Conservation (phyloP, 2,329 filamentous ascomycete species). For the Juglanconis oblonga region DNA sequence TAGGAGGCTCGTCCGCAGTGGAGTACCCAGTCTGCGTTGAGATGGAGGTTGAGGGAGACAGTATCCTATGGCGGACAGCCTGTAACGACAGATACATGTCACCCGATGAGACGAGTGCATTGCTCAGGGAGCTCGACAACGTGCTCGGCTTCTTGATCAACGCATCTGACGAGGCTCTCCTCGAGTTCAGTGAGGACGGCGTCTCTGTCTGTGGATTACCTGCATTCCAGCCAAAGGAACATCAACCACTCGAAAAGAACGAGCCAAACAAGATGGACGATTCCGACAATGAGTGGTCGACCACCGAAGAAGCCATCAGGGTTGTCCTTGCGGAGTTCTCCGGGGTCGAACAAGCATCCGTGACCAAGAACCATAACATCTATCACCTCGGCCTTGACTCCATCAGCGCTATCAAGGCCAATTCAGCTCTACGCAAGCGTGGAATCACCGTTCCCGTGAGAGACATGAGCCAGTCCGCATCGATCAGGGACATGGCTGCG, state of each 20-base stretch:
- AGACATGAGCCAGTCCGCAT: constrained; percentile 66
- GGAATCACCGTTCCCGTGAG: constrained; percentile 65
- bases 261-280: constrained; percentile 7
- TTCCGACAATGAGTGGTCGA: constrained; percentile 30
- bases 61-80: constrained; percentile 69
- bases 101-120: constrained; percentile 36
- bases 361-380: constrained; percentile 61
- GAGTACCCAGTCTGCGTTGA: constrained; percentile 84
- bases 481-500: constrained; percentile 57
- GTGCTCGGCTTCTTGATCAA: constrained; percentile 56
- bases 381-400: constrained; percentile 89
- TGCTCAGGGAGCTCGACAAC: constrained; percentile 59
- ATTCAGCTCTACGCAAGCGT: constrained; percentile 63
- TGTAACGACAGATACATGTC: constrained; percentile 58
- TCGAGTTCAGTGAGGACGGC: constrained; percentile 49
- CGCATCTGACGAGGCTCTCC: constrained; percentile 44
- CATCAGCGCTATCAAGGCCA: constrained; percentile 84
- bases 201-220: constrained; percentile 67
- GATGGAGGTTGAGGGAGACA: constrained; percentile 59
- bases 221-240: constrained; percentile 30
- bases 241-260: neutral
- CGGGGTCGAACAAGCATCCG: constrained; percentile 52
- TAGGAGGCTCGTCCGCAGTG: constrained; percentile 63
- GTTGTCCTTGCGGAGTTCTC: constrained; percentile 57
- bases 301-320: constrained; percentile 38